These are phyloP conservation scores for Chlamydomonas sphaeroides DNA, from an alignment of 139 green algal genomes.

Conservation along the genomic window DNA sequence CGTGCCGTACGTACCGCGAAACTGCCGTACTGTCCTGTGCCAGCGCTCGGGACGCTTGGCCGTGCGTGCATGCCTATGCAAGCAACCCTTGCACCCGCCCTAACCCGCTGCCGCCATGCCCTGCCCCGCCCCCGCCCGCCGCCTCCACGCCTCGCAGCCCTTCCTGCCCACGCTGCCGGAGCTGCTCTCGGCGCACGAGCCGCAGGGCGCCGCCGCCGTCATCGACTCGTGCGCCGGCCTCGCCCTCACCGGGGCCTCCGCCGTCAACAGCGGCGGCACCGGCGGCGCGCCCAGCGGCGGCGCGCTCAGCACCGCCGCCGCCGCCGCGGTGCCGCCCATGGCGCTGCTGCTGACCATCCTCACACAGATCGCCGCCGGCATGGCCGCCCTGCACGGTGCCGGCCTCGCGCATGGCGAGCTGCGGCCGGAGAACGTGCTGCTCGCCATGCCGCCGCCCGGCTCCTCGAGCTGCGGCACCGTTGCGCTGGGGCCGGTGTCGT, in stretches of 20 bases:
- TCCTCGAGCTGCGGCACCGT: too few relatives aligned
- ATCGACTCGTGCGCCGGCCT: not conserved
- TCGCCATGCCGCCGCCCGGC: conserved; percentile 3
- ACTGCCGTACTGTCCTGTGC: too few relatives aligned
- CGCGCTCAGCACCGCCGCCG: too few relatives aligned
- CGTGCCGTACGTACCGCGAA: too few relatives aligned
- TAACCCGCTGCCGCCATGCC: too few relatives aligned
- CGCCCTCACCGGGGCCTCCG: not conserved
- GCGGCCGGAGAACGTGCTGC: conserved; percentile 56
- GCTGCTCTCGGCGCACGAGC: not conserved
- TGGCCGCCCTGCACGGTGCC: conserved; percentile 46
- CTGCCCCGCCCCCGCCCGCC: too few relatives aligned
- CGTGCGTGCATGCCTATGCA: too few relatives aligned
- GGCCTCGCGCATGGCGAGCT: conserved; percentile 60
- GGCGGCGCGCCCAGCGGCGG: not conserved
- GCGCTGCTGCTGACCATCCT: conserved; percentile 46
- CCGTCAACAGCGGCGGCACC: not conserved
- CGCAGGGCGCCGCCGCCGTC: not conserved
- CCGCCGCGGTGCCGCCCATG: conserved; percentile 6
- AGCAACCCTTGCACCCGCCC: too few relatives aligned
- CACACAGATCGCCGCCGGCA: conserved; percentile 48
- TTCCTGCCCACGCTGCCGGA: conserved; percentile 20
- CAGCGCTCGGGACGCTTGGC: too few relatives aligned
- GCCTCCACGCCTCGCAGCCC: not conserved
- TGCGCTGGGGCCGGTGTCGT: too few relatives aligned